These are phyloP conservation scores for Pseudogymnoascus sp. DNA, from an alignment of 2,329 filamentous ascomycete species.

Conservation along the genomic window DNA sequence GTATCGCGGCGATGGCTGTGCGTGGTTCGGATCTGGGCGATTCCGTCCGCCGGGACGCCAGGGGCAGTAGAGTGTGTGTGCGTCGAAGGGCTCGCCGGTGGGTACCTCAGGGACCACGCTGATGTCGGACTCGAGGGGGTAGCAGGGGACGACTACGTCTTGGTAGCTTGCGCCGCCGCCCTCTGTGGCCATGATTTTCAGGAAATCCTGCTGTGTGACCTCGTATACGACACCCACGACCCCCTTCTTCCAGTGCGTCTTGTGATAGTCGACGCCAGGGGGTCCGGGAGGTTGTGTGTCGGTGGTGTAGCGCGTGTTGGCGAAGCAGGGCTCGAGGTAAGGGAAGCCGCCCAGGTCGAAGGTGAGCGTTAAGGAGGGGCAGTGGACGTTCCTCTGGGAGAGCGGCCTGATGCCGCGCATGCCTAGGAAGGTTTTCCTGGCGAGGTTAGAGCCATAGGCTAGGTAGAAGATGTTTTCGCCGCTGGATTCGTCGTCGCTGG, in stretches of 20 bases:
- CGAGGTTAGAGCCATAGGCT: slow-evolving; percentile 89
- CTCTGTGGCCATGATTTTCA: slow-evolving; percentile 81
- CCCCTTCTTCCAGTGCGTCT: slow-evolving; percentile 66
- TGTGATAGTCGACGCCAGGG: slow-evolving; percentile 35
- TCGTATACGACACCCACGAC: slow-evolving; percentile 94
- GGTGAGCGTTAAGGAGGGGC: slow-evolving; percentile 67
- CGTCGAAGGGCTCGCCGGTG: slow-evolving; percentile 60
- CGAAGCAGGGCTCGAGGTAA: slow-evolving; percentile 87
- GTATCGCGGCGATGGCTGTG: slow-evolving; percentile 79
- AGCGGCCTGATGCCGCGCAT: slow-evolving; percentile 71
- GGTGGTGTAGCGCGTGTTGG: slow-evolving; percentile 60
- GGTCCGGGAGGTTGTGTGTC: slow-evolving; percentile 24
- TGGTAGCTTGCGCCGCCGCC: slow-evolving; percentile 79
- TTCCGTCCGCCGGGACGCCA: slow-evolving; percentile 17
- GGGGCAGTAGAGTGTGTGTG: slow-evolving; percentile 76
- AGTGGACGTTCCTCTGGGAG: slow-evolving; percentile 71
- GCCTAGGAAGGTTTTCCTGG: slow-evolving; percentile 69
- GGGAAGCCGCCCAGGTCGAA: slow-evolving; percentile 83
- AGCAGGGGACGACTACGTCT: slow-evolving; percentile 73
- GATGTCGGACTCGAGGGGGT: slow-evolving; percentile 52
- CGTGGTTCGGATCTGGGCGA: slow-evolving; percentile 63
- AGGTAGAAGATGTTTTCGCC: slow-evolving; percentile 61
- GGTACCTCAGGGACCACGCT: slow-evolving; percentile 57
- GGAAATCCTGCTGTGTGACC: slow-evolving; percentile 74
- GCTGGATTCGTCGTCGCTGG: slow-evolving; percentile 10